Base-by-base conservation (phyloP, 148 eudicot species). In the Cornus florida region DNA sequence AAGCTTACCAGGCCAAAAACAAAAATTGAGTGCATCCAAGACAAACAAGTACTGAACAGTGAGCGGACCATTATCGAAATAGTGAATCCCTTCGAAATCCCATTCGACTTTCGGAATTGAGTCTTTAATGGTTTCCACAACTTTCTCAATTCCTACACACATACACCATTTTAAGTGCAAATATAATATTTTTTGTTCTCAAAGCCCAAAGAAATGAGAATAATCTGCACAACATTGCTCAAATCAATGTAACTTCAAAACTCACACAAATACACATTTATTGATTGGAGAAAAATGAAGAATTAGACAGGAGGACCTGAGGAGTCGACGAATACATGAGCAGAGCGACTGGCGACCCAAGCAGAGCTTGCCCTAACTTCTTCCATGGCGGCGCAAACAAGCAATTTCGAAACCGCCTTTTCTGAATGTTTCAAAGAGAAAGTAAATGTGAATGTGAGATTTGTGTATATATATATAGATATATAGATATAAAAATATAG, bases 71-170 rank as follows among this genome's bases (percentile, higher is more conserved):
- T 85, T 79, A 24, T 94, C 97, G 57, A 89, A 93, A 76, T 90
- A 95, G 73, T 95, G 98, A 80, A 93, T 91, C 78, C 94, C 97
- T 78, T 95, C 94, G 39, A 86, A 93, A 88, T 95, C 89, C 98
- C 95, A 93, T 78, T 89, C 87, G 50, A 94, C 90, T 78, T 91
- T 92, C 0, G 95, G 95, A 68, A 90, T 77, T 7, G 92, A 85
- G 76, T 87, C 90, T 59, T 88, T 85, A 41, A 92, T 83, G 20
- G 75, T 78, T 50, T 90, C 93, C 75, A 87, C 95, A 7, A 87
- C 92, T 68, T 88, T 90, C 93, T 93, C 94, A 67, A 93, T 84
- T 46, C 93, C 98, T 95, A 73, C 80, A 81, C 67, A 81, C 67
- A 62, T 9, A 83, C 9, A 62, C 59, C 59, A 53, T 62, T 19